These are phyloP conservation scores for Nakaseomyces sp. DNA, from an alignment of 1,139 yeast species.

Conservation along the genomic window DNA sequence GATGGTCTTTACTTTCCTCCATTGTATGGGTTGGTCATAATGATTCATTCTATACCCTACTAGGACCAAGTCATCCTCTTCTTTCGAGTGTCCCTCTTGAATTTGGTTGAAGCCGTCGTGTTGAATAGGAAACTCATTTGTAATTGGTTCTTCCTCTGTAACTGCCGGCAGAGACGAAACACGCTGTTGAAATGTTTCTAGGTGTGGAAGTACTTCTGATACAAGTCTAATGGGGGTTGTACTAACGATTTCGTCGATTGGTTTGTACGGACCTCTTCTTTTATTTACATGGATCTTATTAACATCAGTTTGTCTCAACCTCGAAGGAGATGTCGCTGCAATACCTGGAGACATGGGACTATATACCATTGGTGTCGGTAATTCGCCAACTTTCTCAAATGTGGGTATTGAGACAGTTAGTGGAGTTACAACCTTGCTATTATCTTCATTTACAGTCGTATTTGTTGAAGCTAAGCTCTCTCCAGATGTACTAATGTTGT, in stretches of 20 bases:
- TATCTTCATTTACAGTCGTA: not conserved
- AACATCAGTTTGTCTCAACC: not conserved
- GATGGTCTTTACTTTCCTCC: slow-evolving; percentile 33
- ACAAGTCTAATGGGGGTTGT: not conserved
- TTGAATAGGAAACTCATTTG: not conserved
- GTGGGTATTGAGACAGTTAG: slow-evolving; percentile 13
- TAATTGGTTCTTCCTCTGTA: slow-evolving; percentile 13
- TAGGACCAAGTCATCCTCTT: slow-evolving; percentile 6
- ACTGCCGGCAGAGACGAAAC: slow-evolving; percentile 23
- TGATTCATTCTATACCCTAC: slow-evolving; percentile 25
- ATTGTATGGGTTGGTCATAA: slow-evolving; percentile 18
- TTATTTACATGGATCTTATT: slow-evolving; percentile 1
- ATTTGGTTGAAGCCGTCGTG: slow-evolving; percentile 16
- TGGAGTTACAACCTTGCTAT: not conserved
- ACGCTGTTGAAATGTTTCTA: slow-evolving; percentile 15
- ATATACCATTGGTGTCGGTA: slow-evolving; percentile 29
- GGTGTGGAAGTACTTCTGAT: slow-evolving; percentile 1
- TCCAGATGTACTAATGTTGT: not conserved
- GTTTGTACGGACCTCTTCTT: not conserved
- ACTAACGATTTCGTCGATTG: slow-evolving; percentile 1
- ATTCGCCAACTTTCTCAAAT: slow-evolving; percentile 16
- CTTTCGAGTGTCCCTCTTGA: slow-evolving; percentile 10
- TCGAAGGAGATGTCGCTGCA: slow-evolving; percentile 14
- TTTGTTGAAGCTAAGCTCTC: not conserved
- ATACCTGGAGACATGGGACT: slow-evolving; percentile 21